Conservation (phyloP, 768 basidiomycete genomes). For the Chiua virens region DNA sequence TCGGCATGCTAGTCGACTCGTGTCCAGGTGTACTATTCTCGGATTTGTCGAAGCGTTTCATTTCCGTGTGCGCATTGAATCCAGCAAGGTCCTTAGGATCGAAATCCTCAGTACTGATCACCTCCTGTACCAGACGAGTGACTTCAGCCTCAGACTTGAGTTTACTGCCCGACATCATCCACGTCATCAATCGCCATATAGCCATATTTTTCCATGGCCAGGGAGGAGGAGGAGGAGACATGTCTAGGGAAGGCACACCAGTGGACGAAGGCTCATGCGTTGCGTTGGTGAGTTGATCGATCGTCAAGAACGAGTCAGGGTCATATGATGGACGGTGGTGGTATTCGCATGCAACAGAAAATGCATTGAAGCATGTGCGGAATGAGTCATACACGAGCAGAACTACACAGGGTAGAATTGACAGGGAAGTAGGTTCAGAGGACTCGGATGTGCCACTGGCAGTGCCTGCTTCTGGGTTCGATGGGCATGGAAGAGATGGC, state of each 20-base stretch:
- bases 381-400: too few species aligned
- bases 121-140: neutral
- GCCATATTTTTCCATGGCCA: neutral
- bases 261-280: too few species aligned
- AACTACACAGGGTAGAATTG: too few species aligned
- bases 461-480: neutral
- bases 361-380: too few species aligned
- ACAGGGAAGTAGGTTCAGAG: too few species aligned
- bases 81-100: slow-evolving; percentile 10
- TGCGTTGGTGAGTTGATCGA: too few species aligned
- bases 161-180: neutral
- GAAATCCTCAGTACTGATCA: slow-evolving; percentile 3
- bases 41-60: slow-evolving; percentile 9
- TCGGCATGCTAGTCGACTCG: too few species aligned
- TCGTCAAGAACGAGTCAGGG: too few species aligned
- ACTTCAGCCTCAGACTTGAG: neutral
- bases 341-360: too few species aligned
- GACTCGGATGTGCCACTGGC: too few species aligned
- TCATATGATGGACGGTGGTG: too few species aligned
- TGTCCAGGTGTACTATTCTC: neutral
- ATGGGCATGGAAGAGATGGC: neutral
- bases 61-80: slow-evolving; percentile 14
- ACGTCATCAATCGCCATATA: neutral
- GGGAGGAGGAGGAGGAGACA: neutral
- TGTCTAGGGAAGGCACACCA: neutral